Evolutionary conservation across 495 filamentous ascomycete genomes (phyloP), one percentile per base, ranked within the genome.

Genomic region (Apiosordaria backusii): DNA sequence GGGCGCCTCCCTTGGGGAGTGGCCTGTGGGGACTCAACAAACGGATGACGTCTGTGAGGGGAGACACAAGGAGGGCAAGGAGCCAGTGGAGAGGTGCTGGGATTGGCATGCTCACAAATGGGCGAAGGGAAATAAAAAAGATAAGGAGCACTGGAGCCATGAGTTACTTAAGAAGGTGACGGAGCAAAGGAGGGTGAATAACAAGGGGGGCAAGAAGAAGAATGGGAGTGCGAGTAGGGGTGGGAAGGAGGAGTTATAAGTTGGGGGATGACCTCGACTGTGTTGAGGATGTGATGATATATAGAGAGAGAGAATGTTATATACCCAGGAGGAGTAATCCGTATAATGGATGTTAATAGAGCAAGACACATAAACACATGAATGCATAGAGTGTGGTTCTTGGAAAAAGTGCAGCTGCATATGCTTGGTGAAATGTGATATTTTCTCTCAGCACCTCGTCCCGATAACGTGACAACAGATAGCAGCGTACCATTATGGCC

Each of bases 1-100:
- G 81, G 82, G 84, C 50, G 83, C 83, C 1, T 70, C 74, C 4
- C 55, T 82, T 2, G 82, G 82, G 4, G 68, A 81, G 62, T 86
- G 82, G 80, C 84, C 83, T 1, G 65, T 29, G 6, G 58, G 50
- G n/a, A 52, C 9, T n/a, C 68, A 69, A 55, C 69, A 68, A 24
- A n/a, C 59, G 2, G 71, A 78, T 45, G 61, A 62, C 22, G 72
- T 63, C 40, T 81, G 79, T 57, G 65, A 58, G 19, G 1, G 40
- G 19, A 45, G 52, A 29, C 18, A 54, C 19, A 22, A 50, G 22
- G 29, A 66, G 18, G 35, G 57, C n/a, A 60, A 67, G 19, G 77
- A 77, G 19, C 24, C 26, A 1, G n/a, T 27, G 59, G 59, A 25
- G 10, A 75, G 69, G 55, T 83, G 80, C 67, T 80, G 78, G 79